Evolutionary conservation across 345 rosid genomes (phyloP), one percentile per base, ranked within the genome.

Genomic region (Raphanus sativus): DNA sequence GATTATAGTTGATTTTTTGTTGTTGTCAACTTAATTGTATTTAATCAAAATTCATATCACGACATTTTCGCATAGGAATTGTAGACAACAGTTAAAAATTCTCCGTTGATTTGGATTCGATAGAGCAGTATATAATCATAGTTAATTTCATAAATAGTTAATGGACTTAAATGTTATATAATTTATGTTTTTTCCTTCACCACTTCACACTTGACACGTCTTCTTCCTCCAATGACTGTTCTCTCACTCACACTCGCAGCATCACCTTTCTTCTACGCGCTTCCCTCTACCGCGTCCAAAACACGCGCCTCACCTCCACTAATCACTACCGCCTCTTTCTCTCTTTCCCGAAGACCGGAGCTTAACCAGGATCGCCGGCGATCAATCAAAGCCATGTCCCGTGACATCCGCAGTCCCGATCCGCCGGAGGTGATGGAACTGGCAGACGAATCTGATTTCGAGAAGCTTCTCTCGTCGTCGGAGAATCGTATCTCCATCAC

Each of bases 401-500:
- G 81, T 67, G 28, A 72, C 54, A 76, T 48, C 64, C 38, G 71
- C 28, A 45, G 69, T n/a, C 45, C 78, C 7, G 78, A 36, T 71
- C 61, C 10, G 21, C 55, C 75, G 29, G 70, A 84, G 61, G 26
- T 69, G 73, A 69, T 40, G 5, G 89, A 90, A 36, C 85, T 94
- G 36, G 66, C 73, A 33, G 88, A 86, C 13, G 86, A 79, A 62
- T 81, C 92, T 60, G 94, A 94, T 79, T 92, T 92, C 69, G 81
- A 75, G 52, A 84, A 77, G 59, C 26, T 89, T 29, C 64, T 87
- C 67, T 82, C 91, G 2, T 82, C 91, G 2, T 81, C 92, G 61
- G 78, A 79, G n/a, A 92, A 90, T 42, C 87, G 72, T 74, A 88
- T 94, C 79, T 92, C 98, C 67, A 86, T 94, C 66, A 81, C 93